phyloP scores from a whole-genome alignment of 2,329 filamentous ascomycete species.

The Thelonectria discophora region DNA sequence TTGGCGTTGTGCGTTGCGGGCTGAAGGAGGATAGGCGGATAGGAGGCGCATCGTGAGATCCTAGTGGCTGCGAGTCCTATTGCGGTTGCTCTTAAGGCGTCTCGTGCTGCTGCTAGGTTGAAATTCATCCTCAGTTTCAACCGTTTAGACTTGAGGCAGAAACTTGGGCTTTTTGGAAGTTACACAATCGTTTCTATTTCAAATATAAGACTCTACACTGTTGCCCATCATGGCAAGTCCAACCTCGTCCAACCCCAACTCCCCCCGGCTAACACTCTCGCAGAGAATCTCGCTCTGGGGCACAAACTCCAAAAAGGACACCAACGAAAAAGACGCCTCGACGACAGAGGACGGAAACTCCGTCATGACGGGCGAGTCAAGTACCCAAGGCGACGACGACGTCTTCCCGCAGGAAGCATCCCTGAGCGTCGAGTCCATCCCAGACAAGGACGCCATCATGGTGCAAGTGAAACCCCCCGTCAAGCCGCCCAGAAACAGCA shows the following conservation, averaged over 20 bases:
- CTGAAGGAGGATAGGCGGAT: not conserved
- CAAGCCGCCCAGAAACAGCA: slow-evolving; percentile 35
- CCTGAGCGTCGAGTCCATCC: slow-evolving; percentile 53
- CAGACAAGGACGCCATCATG: slow-evolving; percentile 52
- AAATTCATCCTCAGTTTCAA: not conserved
- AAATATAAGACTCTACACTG: not conserved
- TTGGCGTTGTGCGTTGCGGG: not conserved
- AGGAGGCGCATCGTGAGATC: not conserved
- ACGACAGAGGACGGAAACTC: not conserved
- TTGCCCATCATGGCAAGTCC: slow-evolving; percentile 15
- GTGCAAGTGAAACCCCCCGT: slow-evolving; percentile 57
- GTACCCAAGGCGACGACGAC: slow-evolving; percentile 1
- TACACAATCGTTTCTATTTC: no score
- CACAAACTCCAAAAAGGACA: slow-evolving; percentile 10
- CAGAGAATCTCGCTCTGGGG: slow-evolving; percentile 35
- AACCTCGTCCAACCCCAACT: not conserved
- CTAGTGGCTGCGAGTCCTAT: not conserved
- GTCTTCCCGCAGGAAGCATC: slow-evolving; percentile 23
- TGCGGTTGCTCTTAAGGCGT: not conserved
- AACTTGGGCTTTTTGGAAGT: not conserved
- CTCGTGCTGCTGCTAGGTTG: not conserved
- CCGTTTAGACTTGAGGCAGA: no score
- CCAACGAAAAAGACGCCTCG: not conserved
- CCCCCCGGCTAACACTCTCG: not conserved
- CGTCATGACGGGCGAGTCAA: slow-evolving; percentile 15